Conservation (phyloP, 2,329 filamentous ascomycete genomes). For the Hypoxylon sp. region DNA sequence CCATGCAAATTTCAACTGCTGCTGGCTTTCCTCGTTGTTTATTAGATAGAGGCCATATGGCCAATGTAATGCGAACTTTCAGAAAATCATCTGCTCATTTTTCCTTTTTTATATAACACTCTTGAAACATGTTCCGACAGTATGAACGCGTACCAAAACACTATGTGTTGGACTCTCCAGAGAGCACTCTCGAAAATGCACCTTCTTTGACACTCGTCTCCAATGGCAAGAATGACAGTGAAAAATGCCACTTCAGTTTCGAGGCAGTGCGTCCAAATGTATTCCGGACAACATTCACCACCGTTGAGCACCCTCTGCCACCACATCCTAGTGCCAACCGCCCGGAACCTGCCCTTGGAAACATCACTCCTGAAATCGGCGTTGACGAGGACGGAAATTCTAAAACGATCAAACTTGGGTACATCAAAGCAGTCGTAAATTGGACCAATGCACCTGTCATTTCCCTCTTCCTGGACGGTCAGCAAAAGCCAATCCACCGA, state of each 20-base stretch:
- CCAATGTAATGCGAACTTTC: slow-evolving; percentile 7
- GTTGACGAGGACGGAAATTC: slow-evolving; percentile 55
- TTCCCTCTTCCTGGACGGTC: slow-evolving; percentile 65
- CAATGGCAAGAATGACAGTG: slow-evolving; percentile 53
- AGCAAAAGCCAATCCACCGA: slow-evolving; percentile 68
- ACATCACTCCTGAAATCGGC: slow-evolving; percentile 51
- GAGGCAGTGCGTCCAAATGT: slow-evolving; percentile 73
- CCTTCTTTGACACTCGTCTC: slow-evolving; percentile 61
- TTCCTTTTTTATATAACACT: slow-evolving; percentile 10
- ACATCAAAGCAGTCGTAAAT: slow-evolving; percentile 69
- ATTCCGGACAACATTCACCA: slow-evolving; percentile 78
- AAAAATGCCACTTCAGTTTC: slow-evolving; percentile 71
- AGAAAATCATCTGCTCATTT: slow-evolving; percentile 5
- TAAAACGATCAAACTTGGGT: slow-evolving; percentile 63
- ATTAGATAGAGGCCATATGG: slow-evolving; percentile 10
- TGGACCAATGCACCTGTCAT: slow-evolving; percentile 73
- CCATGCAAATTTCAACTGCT: neutral
- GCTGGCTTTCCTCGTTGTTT: neutral
- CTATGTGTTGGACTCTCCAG: slow-evolving; percentile 46
- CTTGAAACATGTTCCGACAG: slow-evolving; percentile 41
- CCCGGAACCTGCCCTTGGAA: slow-evolving; percentile 58
- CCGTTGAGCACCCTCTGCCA: slow-evolving; percentile 72
- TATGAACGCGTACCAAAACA: slow-evolving; percentile 47
- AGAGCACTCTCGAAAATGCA: slow-evolving; percentile 22
- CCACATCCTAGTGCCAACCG: slow-evolving; percentile 73